Percentiles rank a stretch among this genome's conserved stretches.
Evolutionary conservation across 768 basidiomycete genomes (phyloP).

Genomic region (Leccinum aurantiacum): DNA sequence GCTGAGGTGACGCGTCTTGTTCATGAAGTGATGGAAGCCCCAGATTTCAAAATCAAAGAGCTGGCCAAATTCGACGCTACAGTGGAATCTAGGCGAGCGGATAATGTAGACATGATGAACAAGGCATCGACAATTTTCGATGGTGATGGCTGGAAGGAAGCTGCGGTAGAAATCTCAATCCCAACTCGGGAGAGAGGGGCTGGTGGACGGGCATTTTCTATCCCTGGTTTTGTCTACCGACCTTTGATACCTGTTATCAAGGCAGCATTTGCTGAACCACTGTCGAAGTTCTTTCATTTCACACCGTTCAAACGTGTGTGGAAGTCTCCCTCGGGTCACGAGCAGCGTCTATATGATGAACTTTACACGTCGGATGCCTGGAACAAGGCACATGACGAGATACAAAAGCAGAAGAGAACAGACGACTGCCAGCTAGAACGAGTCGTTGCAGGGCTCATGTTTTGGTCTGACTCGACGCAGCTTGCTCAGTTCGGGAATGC

Average conservation of each 20-base stretch:
- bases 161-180: neutral
- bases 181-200: neutral
- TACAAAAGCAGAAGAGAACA: constrained; percentile 15
- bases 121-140: neutral
- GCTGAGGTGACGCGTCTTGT: constrained; percentile 1
- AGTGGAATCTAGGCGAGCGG: neutral
- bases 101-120: neutral
- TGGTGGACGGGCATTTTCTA: neutral
- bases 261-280: neutral
- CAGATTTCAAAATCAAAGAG: neutral
- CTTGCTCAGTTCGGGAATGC: no score
- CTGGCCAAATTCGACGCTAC: neutral
- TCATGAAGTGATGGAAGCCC: neutral
- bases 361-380: constrained; percentile 24
- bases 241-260: neutral
- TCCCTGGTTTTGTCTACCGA: neutral
- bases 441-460: no score
- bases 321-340: neutral
- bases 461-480: no score
- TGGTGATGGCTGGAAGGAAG: neutral
- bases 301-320: neutral
- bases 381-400: constrained; percentile 18
- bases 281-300: neutral
- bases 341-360: constrained; percentile 15
- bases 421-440: no score